Evolutionary conservation across 179 eudicot genomes (phyloP).

Genomic region (Carnegiea gigantea): DNA sequence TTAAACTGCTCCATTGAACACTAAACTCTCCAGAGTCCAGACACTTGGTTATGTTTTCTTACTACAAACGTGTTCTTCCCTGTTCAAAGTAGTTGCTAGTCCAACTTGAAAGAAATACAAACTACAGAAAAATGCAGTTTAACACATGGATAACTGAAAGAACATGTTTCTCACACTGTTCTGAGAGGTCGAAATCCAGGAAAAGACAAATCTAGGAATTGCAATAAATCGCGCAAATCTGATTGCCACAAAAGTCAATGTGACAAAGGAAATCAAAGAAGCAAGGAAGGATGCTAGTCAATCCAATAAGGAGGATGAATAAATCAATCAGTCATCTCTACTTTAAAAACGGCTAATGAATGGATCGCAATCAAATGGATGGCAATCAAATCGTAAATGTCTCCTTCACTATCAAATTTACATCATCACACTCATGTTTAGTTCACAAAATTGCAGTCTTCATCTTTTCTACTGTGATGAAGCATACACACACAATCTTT

Average conservation of each 20-base stretch:
- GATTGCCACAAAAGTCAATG: not conserved
- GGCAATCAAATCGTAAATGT: not conserved
- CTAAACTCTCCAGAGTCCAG: not conserved
- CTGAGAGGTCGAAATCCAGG: not conserved
- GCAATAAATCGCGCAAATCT: conserved; percentile 5
- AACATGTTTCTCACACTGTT: not conserved
- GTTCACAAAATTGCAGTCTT: conserved; percentile 1
- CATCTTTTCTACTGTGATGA: conserved; percentile 10
- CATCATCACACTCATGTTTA: not conserved
- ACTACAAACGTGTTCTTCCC: not conserved
- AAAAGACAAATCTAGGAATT: not conserved
- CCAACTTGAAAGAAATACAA: not conserved
- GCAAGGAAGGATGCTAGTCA: not conserved
- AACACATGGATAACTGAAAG: not conserved
- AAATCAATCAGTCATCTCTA: not conserved
- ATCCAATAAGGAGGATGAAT: not conserved
- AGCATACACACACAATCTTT: not conserved
- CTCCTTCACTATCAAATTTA: not conserved
- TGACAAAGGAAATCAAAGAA: conserved; percentile 8
- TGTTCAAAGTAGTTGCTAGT: not conserved
- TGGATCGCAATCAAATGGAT: not conserved
- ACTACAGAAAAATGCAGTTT: not conserved
- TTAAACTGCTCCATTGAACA: not conserved
- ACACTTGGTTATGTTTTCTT: not conserved
- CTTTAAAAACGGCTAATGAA: not conserved